Base-by-base conservation (phyloP, 345 rosid species). In the Turnera subulata region DNA sequence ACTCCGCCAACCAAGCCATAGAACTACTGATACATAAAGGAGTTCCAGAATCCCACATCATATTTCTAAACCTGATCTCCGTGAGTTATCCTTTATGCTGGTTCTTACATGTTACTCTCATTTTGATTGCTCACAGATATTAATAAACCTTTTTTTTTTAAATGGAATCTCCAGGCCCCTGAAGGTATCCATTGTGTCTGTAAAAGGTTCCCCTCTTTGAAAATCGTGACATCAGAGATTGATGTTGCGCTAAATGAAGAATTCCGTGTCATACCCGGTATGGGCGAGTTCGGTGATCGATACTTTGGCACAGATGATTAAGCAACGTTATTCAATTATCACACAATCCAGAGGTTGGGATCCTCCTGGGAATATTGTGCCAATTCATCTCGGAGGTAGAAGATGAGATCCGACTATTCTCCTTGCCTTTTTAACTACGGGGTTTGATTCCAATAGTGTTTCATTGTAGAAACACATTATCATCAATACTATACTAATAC, bases 251-350 rank as follows among this genome's bases (percentile, higher is more conserved):
- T 90, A 59, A 90, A 94, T 48, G 84, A 87, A 62, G 99, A 90
- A 61, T 94, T 73, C 68, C 87, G 95, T 9, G 97, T 93, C 29
- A 80, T 94, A 71, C 99, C 99, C 11, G 99, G 99, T 19, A 62
- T 94, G 92, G 99, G 96, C 21, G 97, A 94, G 82, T 94, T 85
- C 56, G 99, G 99, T 0, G 96, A 94, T 72, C 90, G 95, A 11
- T 94, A 94, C 82, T 94, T 94, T 46, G 97, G 97, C 6, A 94
- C 99, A 7, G 97, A 90, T 61, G 97, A 94, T 69, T 92, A 72
- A 76, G 12, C n/a, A 37, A n/a, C n/a, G n/a, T n/a, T n/a, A n/a
- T n/a, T n/a, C n/a, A n/a, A n/a, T n/a, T n/a, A n/a, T n/a, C n/a
- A n/a, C n/a, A n/a, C n/a, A n/a, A n/a, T n/a, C n/a, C n/a, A n/a